phyloP scores from a whole-genome alignment of 352 stramenopile species.

The Aphanomyces astaci region DNA sequence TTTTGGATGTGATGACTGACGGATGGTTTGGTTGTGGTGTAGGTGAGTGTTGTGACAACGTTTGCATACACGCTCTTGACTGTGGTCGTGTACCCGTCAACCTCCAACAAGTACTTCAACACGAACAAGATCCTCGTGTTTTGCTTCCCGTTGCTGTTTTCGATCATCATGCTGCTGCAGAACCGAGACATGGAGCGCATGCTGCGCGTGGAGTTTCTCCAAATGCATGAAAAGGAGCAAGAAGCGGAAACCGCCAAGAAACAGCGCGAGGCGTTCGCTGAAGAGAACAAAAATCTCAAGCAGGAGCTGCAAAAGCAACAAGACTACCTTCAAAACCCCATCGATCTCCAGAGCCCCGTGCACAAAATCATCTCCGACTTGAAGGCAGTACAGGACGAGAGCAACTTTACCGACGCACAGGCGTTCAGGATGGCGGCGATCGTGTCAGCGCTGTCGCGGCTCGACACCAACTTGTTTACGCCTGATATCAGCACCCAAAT shows the following conservation, averaged over 20 bases:
- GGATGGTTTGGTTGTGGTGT: not conserved
- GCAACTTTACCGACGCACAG: conserved; percentile 13
- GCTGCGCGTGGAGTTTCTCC: conserved; percentile 17
- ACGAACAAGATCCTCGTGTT: conserved; percentile 23
- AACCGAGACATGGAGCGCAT: conserved; percentile 25
- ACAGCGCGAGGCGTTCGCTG: conserved; percentile 18
- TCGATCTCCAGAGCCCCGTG: conserved; percentile 20
- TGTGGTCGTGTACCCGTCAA: conserved; percentile 16
- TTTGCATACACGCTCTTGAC: conserved; percentile 7
- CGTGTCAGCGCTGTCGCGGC: conserved; percentile 7
- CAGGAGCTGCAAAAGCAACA: conserved; percentile 22
- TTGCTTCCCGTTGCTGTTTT: conserved; percentile 21
- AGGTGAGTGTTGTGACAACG: conserved; percentile 15
- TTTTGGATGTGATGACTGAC: not conserved
- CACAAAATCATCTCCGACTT: conserved; percentile 24
- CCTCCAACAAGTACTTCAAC: conserved; percentile 23
- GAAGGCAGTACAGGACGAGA: conserved; percentile 15
- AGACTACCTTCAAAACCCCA: conserved; percentile 5
- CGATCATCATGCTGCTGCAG: conserved; percentile 18
- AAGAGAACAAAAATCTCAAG: conserved; percentile 24
- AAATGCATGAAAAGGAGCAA: conserved; percentile 21
- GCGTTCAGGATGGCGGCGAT: not conserved
- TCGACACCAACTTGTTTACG: conserved; percentile 22
- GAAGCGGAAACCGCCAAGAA: conserved; percentile 20
- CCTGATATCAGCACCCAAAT: conserved; percentile 18